Percentiles rank a stretch among this genome's conserved stretches.
Evolutionary conservation across 441 rosid species (phyloP).

Genomic region (Viola pubescens): DNA sequence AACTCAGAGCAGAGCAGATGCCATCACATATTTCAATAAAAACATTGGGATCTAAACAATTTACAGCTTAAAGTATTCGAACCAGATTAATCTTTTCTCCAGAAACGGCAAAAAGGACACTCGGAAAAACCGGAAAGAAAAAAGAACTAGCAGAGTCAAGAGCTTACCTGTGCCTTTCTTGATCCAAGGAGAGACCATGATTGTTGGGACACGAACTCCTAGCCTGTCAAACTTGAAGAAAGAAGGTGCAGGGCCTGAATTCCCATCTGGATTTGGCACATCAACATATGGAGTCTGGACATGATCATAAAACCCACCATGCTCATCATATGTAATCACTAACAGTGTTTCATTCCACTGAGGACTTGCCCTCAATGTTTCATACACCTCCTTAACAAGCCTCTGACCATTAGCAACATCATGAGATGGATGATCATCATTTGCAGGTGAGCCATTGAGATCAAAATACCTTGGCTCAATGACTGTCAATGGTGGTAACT

Average conservation of each 20-base stretch:
- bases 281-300: slow-evolving; percentile 67
- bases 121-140: too few species aligned
- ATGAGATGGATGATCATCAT: slow-evolving; percentile 94
- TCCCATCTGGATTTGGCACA: slow-evolving; percentile 90
- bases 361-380: slow-evolving; percentile 78
- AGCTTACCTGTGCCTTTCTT: slow-evolving; percentile 75
- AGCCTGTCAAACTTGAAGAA: slow-evolving; percentile 89
- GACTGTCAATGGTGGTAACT: slow-evolving; percentile 68
- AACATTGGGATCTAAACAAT: too few species aligned
- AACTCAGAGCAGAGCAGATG: too few species aligned
- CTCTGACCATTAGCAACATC: slow-evolving; percentile 88
- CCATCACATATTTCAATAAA: too few species aligned
- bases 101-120: too few species aligned
- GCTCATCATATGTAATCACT: slow-evolving; percentile 86
- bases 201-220: slow-evolving; percentile 90
- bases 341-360: slow-evolving; percentile 90
- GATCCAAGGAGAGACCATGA: slow-evolving; percentile 97
- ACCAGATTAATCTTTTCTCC: too few species aligned
- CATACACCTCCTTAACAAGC: slow-evolving; percentile 84
- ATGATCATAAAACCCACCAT: slow-evolving; percentile 93
- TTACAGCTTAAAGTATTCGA: too few species aligned
- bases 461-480: slow-evolving; percentile 92
- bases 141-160: too few species aligned
- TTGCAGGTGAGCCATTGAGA: slow-evolving; percentile 58
- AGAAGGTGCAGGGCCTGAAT: slow-evolving; percentile 84